A percentile compares a stretch with the other conserved stretches of the same genome.
Evolutionary conservation across 1,139 yeast species (phyloP).

Genomic region (Candida pseudoviswanathii): DNA sequence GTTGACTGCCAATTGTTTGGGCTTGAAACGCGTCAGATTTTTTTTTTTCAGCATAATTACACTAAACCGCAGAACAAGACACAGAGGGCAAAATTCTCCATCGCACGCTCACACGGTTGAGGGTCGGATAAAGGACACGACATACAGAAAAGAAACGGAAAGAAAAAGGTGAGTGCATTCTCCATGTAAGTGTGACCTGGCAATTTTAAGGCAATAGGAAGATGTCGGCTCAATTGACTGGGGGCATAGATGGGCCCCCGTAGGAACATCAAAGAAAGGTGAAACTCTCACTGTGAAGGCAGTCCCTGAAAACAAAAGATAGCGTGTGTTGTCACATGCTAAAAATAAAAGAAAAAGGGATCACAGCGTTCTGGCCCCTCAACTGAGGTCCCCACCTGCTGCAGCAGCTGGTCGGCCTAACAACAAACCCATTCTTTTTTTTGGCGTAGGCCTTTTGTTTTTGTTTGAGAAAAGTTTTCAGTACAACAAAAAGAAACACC

Average conservation of each 20-base stretch:
- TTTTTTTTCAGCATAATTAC: background rate
- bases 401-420: too few relatives aligned
- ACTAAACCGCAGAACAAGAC: background rate
- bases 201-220: too few relatives aligned
- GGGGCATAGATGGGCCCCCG: too few relatives aligned
- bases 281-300: too few relatives aligned
- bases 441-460: background rate
- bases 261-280: background rate
- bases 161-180: background rate
- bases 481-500: background rate
- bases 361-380: too few relatives aligned
- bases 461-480: background rate
- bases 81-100: background rate
- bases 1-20: background rate
- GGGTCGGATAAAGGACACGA: constrained; percentile 3
- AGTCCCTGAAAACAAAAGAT: background rate
- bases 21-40: background rate
- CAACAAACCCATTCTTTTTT: too few relatives aligned
- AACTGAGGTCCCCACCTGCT: too few relatives aligned
- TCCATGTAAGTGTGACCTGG: too few relatives aligned
- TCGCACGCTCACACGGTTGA: too few relatives aligned
- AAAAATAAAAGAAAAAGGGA: background rate
- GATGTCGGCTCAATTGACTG: too few relatives aligned
- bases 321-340: constrained; percentile 1
- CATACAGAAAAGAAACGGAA: too few relatives aligned